Percentiles rank a stretch among this genome's conserved stretches.
phyloP scores from a whole-genome alignment of 345 rosid genomes.

The Citrus cavaleriei region DNA sequence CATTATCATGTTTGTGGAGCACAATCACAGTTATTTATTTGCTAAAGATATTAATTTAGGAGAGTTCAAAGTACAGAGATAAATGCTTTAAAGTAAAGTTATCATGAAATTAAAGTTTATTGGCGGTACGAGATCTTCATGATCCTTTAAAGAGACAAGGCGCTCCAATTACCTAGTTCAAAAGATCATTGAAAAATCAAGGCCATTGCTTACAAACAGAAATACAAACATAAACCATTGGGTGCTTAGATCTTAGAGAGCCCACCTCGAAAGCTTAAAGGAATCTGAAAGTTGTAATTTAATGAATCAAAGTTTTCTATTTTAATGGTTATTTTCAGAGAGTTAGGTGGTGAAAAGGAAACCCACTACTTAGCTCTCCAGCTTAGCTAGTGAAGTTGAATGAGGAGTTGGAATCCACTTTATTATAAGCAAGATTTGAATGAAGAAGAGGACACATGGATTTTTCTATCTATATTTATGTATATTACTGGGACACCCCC shows the following conservation, averaged over 20 bases:
- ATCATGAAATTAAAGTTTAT: neutral
- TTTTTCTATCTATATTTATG: neutral
- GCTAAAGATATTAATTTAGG: constrained; percentile 8
- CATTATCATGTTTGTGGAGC: neutral
- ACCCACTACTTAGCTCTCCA: constrained; percentile 37
- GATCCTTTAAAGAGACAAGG: constrained; percentile 7
- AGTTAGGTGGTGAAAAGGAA: constrained; percentile 91
- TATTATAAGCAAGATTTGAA: constrained; percentile 50
- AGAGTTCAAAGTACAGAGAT: constrained; percentile 7
- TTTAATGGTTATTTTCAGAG: constrained; percentile 45
- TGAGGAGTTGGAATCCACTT: constrained; percentile 96
- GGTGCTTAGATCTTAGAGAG: constrained; percentile 53
- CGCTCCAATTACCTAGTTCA: neutral
- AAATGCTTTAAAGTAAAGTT: neutral
- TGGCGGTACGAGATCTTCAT: neutral
- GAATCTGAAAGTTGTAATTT: constrained; percentile 28
- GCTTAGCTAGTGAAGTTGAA: constrained; percentile 27
- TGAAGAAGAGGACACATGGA: constrained; percentile 30
- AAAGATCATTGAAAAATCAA: neutral
- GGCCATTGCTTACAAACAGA: constrained; percentile 35
- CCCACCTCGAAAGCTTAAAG: constrained; percentile 44
- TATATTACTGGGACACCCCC: constrained; percentile 37
- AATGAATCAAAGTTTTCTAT: constrained; percentile 22
- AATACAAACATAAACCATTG: constrained; percentile 32
- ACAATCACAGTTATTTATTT: neutral